phyloP scores from a whole-genome alignment of 75 land plant genomes.

The Selaginella moellendorffii region DNA sequence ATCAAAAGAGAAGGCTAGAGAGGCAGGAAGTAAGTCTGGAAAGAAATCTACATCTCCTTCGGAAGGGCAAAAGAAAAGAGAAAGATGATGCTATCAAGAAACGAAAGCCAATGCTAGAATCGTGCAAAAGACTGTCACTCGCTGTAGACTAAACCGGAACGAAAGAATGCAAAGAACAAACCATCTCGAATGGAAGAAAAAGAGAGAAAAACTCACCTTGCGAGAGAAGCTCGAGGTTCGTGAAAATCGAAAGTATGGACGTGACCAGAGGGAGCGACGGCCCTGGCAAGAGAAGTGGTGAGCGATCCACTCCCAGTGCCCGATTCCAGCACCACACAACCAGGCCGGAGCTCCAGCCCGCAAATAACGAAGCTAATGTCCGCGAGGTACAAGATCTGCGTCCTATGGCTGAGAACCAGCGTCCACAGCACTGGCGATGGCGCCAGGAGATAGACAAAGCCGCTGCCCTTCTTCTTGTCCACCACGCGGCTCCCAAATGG shows the following conservation, averaged over 20 bases:
- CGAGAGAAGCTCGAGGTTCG: constrained; percentile 71
- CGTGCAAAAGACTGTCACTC: no score
- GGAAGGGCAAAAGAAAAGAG: no score
- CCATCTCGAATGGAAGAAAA: no score
- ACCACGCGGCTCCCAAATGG: constrained; percentile 71
- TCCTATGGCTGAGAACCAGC: constrained; percentile 78
- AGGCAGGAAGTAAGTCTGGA: not conserved
- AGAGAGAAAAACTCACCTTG: constrained; percentile 38
- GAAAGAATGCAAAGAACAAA: no score
- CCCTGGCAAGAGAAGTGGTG: constrained; percentile 73
- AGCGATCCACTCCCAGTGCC: constrained; percentile 96
- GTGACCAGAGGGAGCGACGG: constrained; percentile 76
- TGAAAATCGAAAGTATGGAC: constrained; percentile 92
- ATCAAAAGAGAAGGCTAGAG: no score
- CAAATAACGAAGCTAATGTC: constrained; percentile 83
- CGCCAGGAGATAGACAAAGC: constrained; percentile 66
- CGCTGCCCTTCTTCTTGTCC: constrained; percentile 49
- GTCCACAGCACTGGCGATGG: constrained; percentile 95
- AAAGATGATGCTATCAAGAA: no score
- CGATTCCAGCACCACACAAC: constrained; percentile 68
- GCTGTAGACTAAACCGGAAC: no score
- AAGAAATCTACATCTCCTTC: not conserved
- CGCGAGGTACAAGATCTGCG: constrained; percentile 82
- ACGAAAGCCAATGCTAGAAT: no score
- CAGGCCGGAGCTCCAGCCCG: constrained; percentile 74